These are phyloP conservation scores for Boletus coccyginus DNA, from an alignment of 768 basidiomycete species.

Conservation along the genomic window DNA sequence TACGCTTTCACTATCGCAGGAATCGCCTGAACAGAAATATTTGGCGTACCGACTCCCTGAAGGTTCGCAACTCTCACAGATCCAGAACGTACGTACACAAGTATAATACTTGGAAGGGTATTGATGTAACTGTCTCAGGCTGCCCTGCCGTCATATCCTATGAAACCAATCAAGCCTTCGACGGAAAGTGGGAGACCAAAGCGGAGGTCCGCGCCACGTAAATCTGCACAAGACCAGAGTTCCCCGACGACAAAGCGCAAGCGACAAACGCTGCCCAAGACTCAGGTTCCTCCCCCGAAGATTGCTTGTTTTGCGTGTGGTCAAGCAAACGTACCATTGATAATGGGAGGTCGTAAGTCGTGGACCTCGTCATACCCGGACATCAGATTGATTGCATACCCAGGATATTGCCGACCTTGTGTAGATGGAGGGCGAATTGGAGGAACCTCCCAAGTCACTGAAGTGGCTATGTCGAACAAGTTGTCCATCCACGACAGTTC, in stretches of 20 bases:
- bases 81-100: conserved; percentile 51
- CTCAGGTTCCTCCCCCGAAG: conserved; percentile 35
- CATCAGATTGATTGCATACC: background rate
- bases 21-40: conserved; percentile 45
- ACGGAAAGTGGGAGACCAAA: conserved; percentile 35
- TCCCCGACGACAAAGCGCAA: conserved; percentile 39
- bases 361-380: background rate
- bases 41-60: conserved; percentile 57
- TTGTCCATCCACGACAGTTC: background rate
- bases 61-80: conserved; percentile 53
- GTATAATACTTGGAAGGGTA: background rate
- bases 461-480: conserved; percentile 1
- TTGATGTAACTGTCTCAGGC: conserved; percentile 33
- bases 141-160: conserved; percentile 44
- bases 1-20: conserved; percentile 28
- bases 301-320: conserved; percentile 61
- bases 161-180: conserved; percentile 59
- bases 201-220: conserved; percentile 35
- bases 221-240: conserved; percentile 25
- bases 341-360: conserved; percentile 69
- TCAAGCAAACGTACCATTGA: conserved; percentile 69
- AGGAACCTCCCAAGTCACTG: conserved; percentile 25
- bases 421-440: conserved; percentile 51
- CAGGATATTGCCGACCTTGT: conserved; percentile 71
- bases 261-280: conserved; percentile 35